phyloP scores from a whole-genome alignment of 164 flowering plant genomes.

The Dillenia suffruticosa region DNA sequence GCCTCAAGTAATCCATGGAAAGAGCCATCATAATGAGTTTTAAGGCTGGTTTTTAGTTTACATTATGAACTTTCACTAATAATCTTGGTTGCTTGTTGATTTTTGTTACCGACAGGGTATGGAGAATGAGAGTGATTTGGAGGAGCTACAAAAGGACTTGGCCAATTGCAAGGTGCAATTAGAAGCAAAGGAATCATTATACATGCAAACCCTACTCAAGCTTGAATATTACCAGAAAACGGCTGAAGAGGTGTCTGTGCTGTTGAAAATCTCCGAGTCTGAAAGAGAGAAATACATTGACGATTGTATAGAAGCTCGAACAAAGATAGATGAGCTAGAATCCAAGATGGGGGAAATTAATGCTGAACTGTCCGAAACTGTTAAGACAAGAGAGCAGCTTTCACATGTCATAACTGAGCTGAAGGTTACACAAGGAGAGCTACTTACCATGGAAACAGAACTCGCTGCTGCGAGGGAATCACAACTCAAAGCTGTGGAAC shows the following conservation, averaged over 20 bases:
- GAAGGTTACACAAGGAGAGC: conserved; percentile 27
- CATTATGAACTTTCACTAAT: not conserved
- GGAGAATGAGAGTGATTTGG: conserved; percentile 32
- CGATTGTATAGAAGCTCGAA: conserved; percentile 23
- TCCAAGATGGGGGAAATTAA: conserved; percentile 27
- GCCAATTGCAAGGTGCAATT: conserved; percentile 53
- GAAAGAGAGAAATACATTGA: conserved; percentile 29
- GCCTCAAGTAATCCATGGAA: too few relatives aligned
- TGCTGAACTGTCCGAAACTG: conserved; percentile 20
- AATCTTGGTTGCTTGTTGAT: too few relatives aligned
- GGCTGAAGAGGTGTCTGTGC: conserved; percentile 31
- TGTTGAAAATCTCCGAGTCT: conserved; percentile 28
- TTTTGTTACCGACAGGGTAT: conserved; percentile 6
- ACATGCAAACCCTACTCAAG: conserved; percentile 44
- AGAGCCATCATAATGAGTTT: too few relatives aligned
- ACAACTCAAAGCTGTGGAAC: conserved; percentile 21
- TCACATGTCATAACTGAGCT: conserved; percentile 21
- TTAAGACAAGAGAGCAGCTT: conserved; percentile 26
- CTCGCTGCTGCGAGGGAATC: conserved; percentile 28
- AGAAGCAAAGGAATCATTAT: conserved; percentile 50
- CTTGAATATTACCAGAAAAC: conserved; percentile 34
- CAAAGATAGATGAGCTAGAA: conserved; percentile 31
- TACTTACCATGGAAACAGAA: conserved; percentile 26
- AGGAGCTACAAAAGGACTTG: conserved; percentile 35
- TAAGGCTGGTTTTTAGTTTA: not conserved